Percentiles rank a stretch among this genome's conserved stretches.
phyloP scores from a whole-genome alignment of 1,139 yeast species.

The Hansenula sp. region DNA sequence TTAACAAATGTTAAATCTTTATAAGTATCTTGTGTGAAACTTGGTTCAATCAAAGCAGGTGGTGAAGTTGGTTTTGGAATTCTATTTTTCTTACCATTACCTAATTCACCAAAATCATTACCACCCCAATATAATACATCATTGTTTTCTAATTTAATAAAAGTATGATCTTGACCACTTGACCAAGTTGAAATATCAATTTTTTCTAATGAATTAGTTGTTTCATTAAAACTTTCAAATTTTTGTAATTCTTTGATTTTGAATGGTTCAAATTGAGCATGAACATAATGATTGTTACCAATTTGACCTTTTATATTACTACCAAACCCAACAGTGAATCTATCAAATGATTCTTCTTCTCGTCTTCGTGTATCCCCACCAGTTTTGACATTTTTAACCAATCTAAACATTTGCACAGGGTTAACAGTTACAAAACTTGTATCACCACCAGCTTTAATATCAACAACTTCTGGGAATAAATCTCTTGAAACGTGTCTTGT shows the following conservation, averaged over 20 bases:
- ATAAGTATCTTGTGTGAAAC: constrained; percentile 22
- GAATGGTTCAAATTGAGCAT: constrained; percentile 67
- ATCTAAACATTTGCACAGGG: constrained; percentile 25
- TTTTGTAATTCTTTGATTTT: constrained; percentile 49
- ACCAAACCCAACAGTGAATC: constrained; percentile 63
- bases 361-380: constrained; percentile 10
- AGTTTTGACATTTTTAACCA: constrained; percentile 14
- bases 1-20: constrained; percentile 33
- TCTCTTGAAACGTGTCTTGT: constrained; percentile 34
- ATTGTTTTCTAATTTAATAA: constrained; percentile 55
- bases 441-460: constrained; percentile 65
- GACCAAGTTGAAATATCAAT: constrained; percentile 51
- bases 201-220: constrained; percentile 18
- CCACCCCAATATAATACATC: constrained; percentile 83
- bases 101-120: constrained; percentile 78
- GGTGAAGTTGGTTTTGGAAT: constrained; percentile 50
- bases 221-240: constrained; percentile 41
- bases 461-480: constrained; percentile 39
- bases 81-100: constrained; percentile 71
- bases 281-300: constrained; percentile 74
- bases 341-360: constrained; percentile 25
- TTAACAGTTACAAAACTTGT: constrained; percentile 55
- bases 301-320: constrained; percentile 86
- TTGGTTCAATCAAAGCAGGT: constrained; percentile 59
- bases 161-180: constrained; percentile 63